Evolutionary conservation across 192 early-diverging fungal species (phyloP), one percentile per base, ranked within the genome.

Genomic region (Gryganskiella cystojenkinii): DNA sequence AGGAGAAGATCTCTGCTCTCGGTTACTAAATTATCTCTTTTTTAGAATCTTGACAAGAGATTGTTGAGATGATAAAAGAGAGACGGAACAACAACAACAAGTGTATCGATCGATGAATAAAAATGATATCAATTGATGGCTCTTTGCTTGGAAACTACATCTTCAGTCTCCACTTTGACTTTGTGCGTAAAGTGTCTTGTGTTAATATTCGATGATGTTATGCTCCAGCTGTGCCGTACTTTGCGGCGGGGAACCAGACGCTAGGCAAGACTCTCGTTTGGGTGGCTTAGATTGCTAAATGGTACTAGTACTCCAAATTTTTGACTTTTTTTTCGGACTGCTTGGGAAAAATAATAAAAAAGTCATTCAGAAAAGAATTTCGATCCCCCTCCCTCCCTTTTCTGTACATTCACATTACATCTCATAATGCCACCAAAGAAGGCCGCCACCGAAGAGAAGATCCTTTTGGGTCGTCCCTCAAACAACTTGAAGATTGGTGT

Each of bases 401-500:
- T n/a, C 56, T 17, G 24, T 56, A 47, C 50, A 52, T 24, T 30
- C 34, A 8, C 61, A 45, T 37, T 62, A 44, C 64, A 65, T 30
- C 49, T 14, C 44, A 82, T 81, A 60, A 94, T 94, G 92, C 88
- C 92, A 58, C 93, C 93, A 75, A 95, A 95, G 90, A 95, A 93
- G 81, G 82, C 75, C 61, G 87, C 82, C 43, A 82, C 80, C 45
- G 94, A 93, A 79, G 90, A 93, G 66, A 93, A 92, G 83, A 66
- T 89, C 53, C 81, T 90, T 47, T 85, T 95, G 49, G 94, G 94
- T 27, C 89, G 94, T 56, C 94, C 94, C 15, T 86, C 89, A 83
- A 95, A 95, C 88, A 94, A 95, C 80, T 86, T 95, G 73, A 94
- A 93, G 85, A 91, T 95, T 83, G 95, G 96, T 70, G 95, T 98